A percentile compares a stretch with the other conserved stretches of the same genome.
These are phyloP conservation scores for Rhododendron simsii DNA, from an alignment of 148 eudicot genomes.

Conservation along the genomic window DNA sequence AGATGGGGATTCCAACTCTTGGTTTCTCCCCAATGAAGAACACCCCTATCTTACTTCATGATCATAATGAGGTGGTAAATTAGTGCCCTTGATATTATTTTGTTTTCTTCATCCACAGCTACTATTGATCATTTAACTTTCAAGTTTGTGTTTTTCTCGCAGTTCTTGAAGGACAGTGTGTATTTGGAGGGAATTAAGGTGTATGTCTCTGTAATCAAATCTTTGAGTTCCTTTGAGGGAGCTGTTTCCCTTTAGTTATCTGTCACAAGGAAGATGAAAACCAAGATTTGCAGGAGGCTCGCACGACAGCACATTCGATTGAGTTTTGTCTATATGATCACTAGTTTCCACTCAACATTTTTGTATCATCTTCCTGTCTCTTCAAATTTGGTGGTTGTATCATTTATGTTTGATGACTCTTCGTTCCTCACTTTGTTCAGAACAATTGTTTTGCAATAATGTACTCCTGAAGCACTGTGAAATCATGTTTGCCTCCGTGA, in stretches of 20 bases:
- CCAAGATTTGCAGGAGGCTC: too few relatives aligned
- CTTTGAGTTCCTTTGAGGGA: slow-evolving; percentile 63
- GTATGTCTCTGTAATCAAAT: slow-evolving; percentile 65
- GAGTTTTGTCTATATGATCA: neutral
- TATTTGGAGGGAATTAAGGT: slow-evolving; percentile 71
- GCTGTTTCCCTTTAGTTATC: slow-evolving; percentile 6
- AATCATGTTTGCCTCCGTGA: neutral
- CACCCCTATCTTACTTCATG: slow-evolving; percentile 92
- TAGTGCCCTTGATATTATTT: neutral
- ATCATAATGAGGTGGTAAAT: slow-evolving; percentile 92
- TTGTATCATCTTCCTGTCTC: neutral
- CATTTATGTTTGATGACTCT: neutral
- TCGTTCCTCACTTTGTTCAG: neutral
- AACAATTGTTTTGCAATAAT: neutral
- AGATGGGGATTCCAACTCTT: slow-evolving; percentile 70
- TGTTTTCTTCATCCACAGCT: neutral
- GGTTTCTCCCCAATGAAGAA: slow-evolving; percentile 95
- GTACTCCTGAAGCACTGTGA: neutral
- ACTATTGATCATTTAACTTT: neutral
- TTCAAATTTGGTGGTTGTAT: neutral
- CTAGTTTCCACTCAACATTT: neutral
- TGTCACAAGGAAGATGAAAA: too few relatives aligned
- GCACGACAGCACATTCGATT: neutral
- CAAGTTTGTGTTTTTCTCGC: slow-evolving; percentile 15
- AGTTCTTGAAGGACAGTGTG: slow-evolving; percentile 59